These are phyloP conservation scores for Jackrogersella multiformis DNA, from an alignment of 495 filamentous ascomycete genomes.

Conservation along the genomic window DNA sequence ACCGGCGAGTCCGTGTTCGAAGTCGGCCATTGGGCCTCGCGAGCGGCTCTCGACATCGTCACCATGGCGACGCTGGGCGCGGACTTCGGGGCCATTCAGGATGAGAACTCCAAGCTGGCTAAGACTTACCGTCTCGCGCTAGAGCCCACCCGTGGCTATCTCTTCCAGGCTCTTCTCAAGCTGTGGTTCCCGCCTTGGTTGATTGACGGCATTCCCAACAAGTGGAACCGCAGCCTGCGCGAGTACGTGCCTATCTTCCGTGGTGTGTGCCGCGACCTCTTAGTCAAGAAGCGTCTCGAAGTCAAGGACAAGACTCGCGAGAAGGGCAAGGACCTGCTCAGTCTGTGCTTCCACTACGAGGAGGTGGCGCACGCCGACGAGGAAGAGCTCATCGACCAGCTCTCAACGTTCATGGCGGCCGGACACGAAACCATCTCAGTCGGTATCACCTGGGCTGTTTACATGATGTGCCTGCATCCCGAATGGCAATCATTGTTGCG, in stretches of 20 bases:
- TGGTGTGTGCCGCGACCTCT: conserved; percentile 10
- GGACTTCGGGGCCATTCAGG: conserved; percentile 16
- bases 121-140: conserved; percentile 15
- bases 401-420: conserved; percentile 79
- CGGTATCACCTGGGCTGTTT: conserved; percentile 42
- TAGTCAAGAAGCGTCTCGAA: conserved; percentile 44
- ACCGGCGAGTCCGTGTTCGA: conserved; percentile 11
- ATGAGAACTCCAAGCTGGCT: conserved; percentile 14
- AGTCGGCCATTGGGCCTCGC: conserved; percentile 12
- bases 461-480: conserved; percentile 38
- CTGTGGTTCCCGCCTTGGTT: conserved; percentile 13
- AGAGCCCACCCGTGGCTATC: conserved; percentile 11
- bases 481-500: conserved; percentile 39
- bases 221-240: conserved; percentile 13
- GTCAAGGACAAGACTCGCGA: conserved; percentile 26
- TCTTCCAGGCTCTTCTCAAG: conserved; percentile 17
- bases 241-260: conserved; percentile 15
- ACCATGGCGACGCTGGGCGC: conserved; percentile 16
- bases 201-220: conserved; percentile 15
- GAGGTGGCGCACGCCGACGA: conserved; percentile 49
- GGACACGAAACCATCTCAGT: conserved; percentile 65
- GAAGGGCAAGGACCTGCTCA: conserved; percentile 45
- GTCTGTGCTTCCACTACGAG: conserved; percentile 14
- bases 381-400: conserved; percentile 73
- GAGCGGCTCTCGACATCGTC: conserved; percentile 15